These are phyloP conservation scores for Ceratocystis variospora DNA, from an alignment of 2,329 filamentous ascomycete species.

Conservation along the genomic window DNA sequence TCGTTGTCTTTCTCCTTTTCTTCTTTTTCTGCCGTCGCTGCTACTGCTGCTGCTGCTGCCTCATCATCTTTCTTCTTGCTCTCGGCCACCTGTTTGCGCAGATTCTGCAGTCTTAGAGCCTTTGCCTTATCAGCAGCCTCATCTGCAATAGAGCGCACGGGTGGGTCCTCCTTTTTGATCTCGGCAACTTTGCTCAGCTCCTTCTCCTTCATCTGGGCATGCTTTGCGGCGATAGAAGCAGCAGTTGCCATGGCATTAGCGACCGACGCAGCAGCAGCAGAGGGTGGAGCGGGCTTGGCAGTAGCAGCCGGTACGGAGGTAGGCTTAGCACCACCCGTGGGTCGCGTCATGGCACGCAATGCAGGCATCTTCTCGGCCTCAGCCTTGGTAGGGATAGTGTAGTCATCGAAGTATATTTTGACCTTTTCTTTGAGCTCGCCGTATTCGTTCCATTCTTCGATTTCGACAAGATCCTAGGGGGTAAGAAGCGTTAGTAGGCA, in stretches of 20 bases:
- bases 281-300: constrained; percentile 20
- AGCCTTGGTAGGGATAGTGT: constrained; percentile 43
- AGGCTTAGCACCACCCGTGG: constrained; percentile 26
- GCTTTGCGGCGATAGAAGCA: constrained; percentile 21
- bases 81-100: constrained; percentile 43
- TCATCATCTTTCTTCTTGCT: constrained; percentile 23
- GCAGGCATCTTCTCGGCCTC: constrained; percentile 27
- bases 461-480: constrained; percentile 69
- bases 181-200: constrained; percentile 13
- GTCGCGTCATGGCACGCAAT: constrained; percentile 19
- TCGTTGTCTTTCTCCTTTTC: constrained; percentile 16
- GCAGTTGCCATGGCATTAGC: constrained; percentile 22
- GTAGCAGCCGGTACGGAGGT: constrained; percentile 19
- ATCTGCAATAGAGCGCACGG: constrained; percentile 44
- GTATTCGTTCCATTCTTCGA: constrained; percentile 99
- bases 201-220: constrained; percentile 16
- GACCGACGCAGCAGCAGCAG: constrained; percentile 20
- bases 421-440: constrained; percentile 85
- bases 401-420: constrained; percentile 50
- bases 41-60: constrained; percentile 19
- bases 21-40: constrained; percentile 16
- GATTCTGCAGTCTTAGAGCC: constrained; percentile 39
- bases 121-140: constrained; percentile 54
- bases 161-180: constrained; percentile 26
- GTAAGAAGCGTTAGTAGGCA: not conserved